Evolutionary conservation across 495 filamentous ascomycete genomes (phyloP), one percentile per base, ranked within the genome.

Genomic region (Penicillium simplicissimum): DNA sequence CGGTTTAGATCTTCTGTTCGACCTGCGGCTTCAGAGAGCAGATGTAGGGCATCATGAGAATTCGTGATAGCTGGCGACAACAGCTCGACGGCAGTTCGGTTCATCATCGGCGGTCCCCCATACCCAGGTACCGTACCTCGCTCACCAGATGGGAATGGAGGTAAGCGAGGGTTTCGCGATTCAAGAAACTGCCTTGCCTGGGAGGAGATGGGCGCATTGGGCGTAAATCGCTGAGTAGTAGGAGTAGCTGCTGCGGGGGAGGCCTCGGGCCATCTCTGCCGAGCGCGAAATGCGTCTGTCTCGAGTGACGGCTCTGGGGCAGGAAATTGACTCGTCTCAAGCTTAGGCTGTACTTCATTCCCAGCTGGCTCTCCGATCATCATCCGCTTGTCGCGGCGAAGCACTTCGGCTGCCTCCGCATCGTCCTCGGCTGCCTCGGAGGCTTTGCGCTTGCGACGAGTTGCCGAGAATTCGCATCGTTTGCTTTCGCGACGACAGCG

Each of bases 401-500:
- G 70, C 52, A 82, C 55, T 67, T 75, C 58, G 8, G 56, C 56
- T 21, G 58, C 55, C 47, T 66, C 60, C 34, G 69, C 73, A n/a
- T 82, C 78, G 37, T 85, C 82, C 3, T 88, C 86, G 34, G 71
- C 70, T 28, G 83, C 87, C 59, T 92, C 89, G 53, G 77, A 80
- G 53, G 82, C 79, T 79, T 96, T 96, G 67, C 91, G 84, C 86
- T 97, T 98, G 65, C 95, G 85, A 48, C 94, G 83, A 40, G 93
- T 98, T n/a, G 92, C 90, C 62, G 93, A 96, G 81, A 98, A 98
- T 81, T 87, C 94, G 81, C 95, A 98, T 65, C 96, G 88, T 76
- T 96, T 96, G 77, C 87, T 82, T 78, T 98, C 95, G 60, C 95
- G 87, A 25, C 92, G 87, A 74, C 95, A 98, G 71, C 95, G 86